These are phyloP conservation scores for Thecaphora thlaspeos DNA, from an alignment of 1,284 basidiomycete genomes.

Conservation along the genomic window DNA sequence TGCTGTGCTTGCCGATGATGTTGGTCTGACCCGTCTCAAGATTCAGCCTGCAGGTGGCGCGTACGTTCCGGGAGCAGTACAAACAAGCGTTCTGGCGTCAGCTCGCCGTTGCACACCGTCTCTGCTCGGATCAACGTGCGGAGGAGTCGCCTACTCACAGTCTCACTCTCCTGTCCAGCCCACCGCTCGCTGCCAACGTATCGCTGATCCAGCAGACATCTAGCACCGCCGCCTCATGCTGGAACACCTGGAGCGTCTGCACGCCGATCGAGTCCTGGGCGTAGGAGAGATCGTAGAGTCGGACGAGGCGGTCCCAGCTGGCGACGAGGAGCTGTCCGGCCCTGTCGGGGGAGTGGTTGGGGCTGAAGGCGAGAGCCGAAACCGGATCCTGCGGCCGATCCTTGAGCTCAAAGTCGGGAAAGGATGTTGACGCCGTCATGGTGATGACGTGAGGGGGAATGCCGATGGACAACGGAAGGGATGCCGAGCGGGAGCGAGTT, in stretches of 20 bases:
- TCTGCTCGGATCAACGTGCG: too few species aligned
- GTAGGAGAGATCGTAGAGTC: constrained; percentile 35
- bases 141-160: constrained; percentile 29
- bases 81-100: too few species aligned
- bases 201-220: constrained; percentile 51
- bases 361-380: constrained; percentile 34
- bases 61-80: too few species aligned
- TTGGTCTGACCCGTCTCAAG: constrained; percentile 31
- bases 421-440: constrained; percentile 20
- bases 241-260: constrained; percentile 34
- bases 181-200: constrained; percentile 39
- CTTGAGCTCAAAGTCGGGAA: constrained; percentile 15
- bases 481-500: too few species aligned
- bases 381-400: constrained; percentile 30
- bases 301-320: constrained; percentile 50
- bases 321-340: constrained; percentile 36
- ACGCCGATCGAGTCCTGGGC: constrained; percentile 3
- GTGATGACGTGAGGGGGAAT: too few species aligned
- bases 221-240: constrained; percentile 51
- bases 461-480: too few species aligned
- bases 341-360: constrained; percentile 5
- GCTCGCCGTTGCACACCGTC: too few species aligned
- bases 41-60: constrained; percentile 43
- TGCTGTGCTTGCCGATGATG: constrained; percentile 51
- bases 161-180: constrained; percentile 48